Base-by-base conservation (phyloP, 352 stramenopile genomes). In the Globisporangium spinosum region DNA sequence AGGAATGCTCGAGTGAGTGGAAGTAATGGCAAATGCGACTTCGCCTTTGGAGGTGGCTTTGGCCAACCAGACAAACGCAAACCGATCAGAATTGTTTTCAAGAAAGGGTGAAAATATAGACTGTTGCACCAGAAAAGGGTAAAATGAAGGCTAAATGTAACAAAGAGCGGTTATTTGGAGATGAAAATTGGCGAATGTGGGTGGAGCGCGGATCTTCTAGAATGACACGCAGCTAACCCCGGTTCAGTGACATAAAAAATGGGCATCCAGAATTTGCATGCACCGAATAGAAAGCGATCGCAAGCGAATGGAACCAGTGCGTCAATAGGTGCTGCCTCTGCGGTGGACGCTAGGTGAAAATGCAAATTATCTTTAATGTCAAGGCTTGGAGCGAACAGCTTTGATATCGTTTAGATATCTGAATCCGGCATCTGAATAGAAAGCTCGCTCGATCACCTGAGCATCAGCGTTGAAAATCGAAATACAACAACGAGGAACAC, bases 1-100 rank as follows among this genome's bases (percentile, higher is more conserved):
- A 45, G 55, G 55, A 60, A 60, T 60, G 29, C 38, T 58, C 55
- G 27, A 59, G 54, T 40, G 55, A 59, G 54, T 27, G 47, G 20
- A 25, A 23, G 47, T 60, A 29, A 43, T 60, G 27, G 27, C 17
- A 20, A 60, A 43, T 60, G 55, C 15, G 54, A 8, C 43, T 43
- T 56, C 22, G 51, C 53, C 8, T 12, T 20, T 22, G 23, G 25
- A 38, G 15, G 40, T 38, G 15, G 40, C 15, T 58, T 27, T 3
- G 35, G 55, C 55, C 55, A 60, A 60, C 55, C 55, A 60, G 54
- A 32, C 53, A 35, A 55, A 13, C n/a, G 8, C 47, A 55, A 55
- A 55, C 47, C 54, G 22, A 40, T n/a, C 54, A 23, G 10, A 58
- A n/a, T 29, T 34, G 15, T 2, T 25, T 25, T 20, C 47, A 55